Evolutionary conservation across 768 basidiomycete species (phyloP), one percentile per base, ranked within the genome.

Genomic region (Dentipellis fragilis): DNA sequence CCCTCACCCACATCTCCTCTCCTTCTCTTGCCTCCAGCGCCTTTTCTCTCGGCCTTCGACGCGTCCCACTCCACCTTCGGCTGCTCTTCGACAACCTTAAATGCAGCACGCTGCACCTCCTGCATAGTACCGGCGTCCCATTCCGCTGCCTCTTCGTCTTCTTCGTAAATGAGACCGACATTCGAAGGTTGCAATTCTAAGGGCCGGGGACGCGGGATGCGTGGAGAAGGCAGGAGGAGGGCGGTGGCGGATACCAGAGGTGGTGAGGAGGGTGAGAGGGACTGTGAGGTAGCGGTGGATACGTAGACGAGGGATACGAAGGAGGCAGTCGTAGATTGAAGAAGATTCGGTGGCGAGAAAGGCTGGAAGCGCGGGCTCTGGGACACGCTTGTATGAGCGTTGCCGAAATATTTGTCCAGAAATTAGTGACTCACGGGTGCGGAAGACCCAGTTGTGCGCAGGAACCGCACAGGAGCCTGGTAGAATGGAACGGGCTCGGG

Each of bases 261-360:
- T 16, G 48, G 22, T 14, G 59, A 59, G 23, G 51, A 6, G 4
- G 54, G 56, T 21, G 29, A 16, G 17, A 16, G 19, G 6, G 48
- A 10, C 14, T 19, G 40, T 3, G 16, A 17, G 42, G 52, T 42
- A 3, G 16, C 23, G 8, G n/a, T 39, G 39, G 17, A 16, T 16
- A 63, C 54, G 3, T 57, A 52, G 1, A 59, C 42, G 45, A 64
- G 46, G 35, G 63, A 57, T n/a, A 57, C 51, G 46, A 66, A 64
- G 22, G 65, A 54, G 1, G 65, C 65, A 37, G 59, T 55, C 19
- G 61, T 64, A 4, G 59, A 47, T 37, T 66, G 65, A 14, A 65
- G 52, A 47, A 66, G 59, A 52, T 66, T 66, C 19, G 65, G 65
- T 19, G 65, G 61, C 1, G 36, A 36, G 55, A 66, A 64, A 3